Evolutionary conservation across 768 basidiomycete genomes (phyloP).

Genomic region (Suillus cothurnatus): DNA sequence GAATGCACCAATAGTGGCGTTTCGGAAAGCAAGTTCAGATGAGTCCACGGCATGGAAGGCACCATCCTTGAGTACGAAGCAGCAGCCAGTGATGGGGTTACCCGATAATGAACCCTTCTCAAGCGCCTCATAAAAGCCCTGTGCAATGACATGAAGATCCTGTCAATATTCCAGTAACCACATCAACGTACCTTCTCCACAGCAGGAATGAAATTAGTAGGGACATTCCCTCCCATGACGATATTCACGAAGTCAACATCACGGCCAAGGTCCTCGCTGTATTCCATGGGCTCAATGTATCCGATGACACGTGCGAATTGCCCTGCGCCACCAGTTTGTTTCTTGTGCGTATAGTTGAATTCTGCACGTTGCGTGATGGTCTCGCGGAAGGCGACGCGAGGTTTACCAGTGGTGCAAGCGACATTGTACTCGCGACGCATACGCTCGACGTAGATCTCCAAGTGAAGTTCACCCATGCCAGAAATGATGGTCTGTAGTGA

Average conservation of each 20-base stretch:
- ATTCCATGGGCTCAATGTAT: slow-evolving; percentile 85
- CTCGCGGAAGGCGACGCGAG: slow-evolving; percentile 95
- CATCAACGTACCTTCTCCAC: slow-evolving; percentile 76
- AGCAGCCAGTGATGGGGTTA: slow-evolving; percentile 82
- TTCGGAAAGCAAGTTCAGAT: slow-evolving; percentile 92
- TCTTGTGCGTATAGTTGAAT: slow-evolving; percentile 95
- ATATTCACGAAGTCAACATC: slow-evolving; percentile 82
- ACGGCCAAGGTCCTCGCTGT: slow-evolving; percentile 74
- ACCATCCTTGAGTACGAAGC: slow-evolving; percentile 90
- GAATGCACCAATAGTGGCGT: slow-evolving; percentile 91
- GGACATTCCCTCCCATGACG: slow-evolving; percentile 92
- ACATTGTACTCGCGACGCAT: slow-evolving; percentile 98
- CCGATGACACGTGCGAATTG: slow-evolving; percentile 95
- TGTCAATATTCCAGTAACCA: background rate
- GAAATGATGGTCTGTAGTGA: slow-evolving; percentile 88
- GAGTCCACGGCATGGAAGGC: slow-evolving; percentile 94
- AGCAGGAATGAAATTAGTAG: slow-evolving; percentile 89
- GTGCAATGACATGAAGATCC: slow-evolving; percentile 3
- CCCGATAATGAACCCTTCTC: slow-evolving; percentile 91
- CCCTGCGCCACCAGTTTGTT: slow-evolving; percentile 96
- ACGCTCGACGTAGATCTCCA: slow-evolving; percentile 98
- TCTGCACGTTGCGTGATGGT: slow-evolving; percentile 82
- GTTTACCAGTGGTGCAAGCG: slow-evolving; percentile 91
- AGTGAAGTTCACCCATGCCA: slow-evolving; percentile 98
- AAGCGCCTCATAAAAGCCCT: slow-evolving; percentile 95